These are phyloP conservation scores for Ophiostoma ips DNA, from an alignment of 2,329 filamentous ascomycete species.

Conservation along the genomic window DNA sequence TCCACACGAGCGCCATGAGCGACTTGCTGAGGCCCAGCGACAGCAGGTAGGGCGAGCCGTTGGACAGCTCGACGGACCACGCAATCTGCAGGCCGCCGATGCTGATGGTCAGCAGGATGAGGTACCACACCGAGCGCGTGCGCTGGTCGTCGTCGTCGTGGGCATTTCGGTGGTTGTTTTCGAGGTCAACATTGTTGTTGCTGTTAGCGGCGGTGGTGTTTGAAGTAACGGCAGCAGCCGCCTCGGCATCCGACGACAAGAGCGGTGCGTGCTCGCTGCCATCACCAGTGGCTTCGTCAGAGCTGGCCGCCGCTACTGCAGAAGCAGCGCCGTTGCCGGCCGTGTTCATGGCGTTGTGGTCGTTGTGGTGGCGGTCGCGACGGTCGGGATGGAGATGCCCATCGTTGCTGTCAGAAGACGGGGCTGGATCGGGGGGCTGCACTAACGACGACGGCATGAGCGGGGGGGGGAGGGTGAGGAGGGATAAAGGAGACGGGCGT, in stretches of 20 bases:
- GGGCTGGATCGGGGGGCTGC: constrained; percentile 14
- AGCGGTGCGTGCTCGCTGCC: constrained; percentile 35
- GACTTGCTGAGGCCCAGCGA: constrained; percentile 74
- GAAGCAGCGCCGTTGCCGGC: constrained; percentile 13
- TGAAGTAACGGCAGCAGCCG: constrained; percentile 12
- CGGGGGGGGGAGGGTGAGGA: not conserved
- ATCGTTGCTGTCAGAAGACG: constrained; percentile 9
- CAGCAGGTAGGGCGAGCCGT: constrained; percentile 74
- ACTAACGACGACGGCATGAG: constrained; percentile 28
- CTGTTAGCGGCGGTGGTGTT: not conserved
- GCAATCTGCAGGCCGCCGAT: constrained; percentile 86
- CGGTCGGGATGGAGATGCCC: too few relatives aligned
- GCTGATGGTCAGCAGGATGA: constrained; percentile 72
- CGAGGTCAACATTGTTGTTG: constrained; percentile 20
- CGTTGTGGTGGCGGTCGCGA: not conserved
- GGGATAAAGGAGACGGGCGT: not conserved
- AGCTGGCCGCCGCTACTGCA: not conserved
- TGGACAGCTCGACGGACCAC: constrained; percentile 89
- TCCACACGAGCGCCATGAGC: constrained; percentile 72
- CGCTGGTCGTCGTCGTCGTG: constrained; percentile 37
- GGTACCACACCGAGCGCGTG: constrained; percentile 72
- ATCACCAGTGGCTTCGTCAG: too few relatives aligned
- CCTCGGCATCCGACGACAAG: constrained; percentile 21
- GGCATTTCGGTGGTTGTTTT: constrained; percentile 3
- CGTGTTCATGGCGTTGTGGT: not conserved